A percentile compares a stretch with the other conserved stretches of the same genome.
Evolutionary conservation across 331 rosid species (phyloP).

Genomic region (Malus hybrid): DNA sequence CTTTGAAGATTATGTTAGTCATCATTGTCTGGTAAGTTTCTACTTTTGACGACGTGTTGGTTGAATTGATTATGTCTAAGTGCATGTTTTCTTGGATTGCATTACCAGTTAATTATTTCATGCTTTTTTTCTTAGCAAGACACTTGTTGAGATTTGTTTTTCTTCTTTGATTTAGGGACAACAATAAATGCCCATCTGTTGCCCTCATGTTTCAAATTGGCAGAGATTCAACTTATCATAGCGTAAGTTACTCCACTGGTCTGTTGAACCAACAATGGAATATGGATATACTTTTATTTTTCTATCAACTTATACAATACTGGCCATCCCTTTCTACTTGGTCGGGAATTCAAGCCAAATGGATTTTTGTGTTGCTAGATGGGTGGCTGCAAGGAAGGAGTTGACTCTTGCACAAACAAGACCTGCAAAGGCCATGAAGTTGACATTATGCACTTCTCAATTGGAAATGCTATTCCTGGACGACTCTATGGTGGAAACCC

Average conservation of each 20-base stretch:
- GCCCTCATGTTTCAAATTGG: slow-evolving; percentile 97
- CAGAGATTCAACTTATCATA: slow-evolving; percentile 65
- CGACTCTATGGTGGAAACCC: slow-evolving; percentile 87
- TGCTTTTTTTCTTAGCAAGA: background rate
- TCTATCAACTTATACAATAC: background rate
- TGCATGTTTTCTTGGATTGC: slow-evolving; percentile 2
- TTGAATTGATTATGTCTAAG: background rate
- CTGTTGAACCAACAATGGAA: background rate
- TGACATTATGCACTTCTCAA: slow-evolving; percentile 95
- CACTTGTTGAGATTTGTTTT: slow-evolving; percentile 11
- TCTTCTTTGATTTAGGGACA: slow-evolving; percentile 39
- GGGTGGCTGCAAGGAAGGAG: slow-evolving; percentile 85
- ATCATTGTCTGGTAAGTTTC: background rate
- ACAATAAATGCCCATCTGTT: slow-evolving; percentile 77
- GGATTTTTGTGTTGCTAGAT: slow-evolving; percentile 41
- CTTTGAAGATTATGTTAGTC: slow-evolving; percentile 1
- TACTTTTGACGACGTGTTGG: background rate
- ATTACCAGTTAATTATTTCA: background rate
- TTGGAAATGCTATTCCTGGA: slow-evolving; percentile 92
- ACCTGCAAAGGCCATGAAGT: slow-evolving; percentile 95
- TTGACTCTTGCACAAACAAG: slow-evolving; percentile 65
- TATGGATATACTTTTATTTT: background rate
- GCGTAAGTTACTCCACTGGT: slow-evolving; percentile 33
- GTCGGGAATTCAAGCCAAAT: slow-evolving; percentile 12
- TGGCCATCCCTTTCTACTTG: background rate